Evolutionary conservation across 83 land plant species (phyloP), one percentile per base, ranked within the genome.

Genomic region (Diphasiastrum complanatum): DNA sequence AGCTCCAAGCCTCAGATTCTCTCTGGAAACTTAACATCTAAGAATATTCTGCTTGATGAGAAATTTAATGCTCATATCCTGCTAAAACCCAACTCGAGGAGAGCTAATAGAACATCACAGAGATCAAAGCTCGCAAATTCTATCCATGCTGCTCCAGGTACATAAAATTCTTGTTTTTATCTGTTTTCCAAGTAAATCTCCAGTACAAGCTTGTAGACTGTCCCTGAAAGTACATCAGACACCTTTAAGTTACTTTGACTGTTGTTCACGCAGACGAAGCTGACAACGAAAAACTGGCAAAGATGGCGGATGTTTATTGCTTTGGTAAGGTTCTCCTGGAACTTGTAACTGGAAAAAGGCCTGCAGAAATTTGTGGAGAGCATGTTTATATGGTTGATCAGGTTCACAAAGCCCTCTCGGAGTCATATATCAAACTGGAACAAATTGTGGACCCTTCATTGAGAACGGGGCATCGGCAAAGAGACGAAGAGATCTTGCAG

Each of bases 251-350:
- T 51, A 11, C 22, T 20, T 40, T 32, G 14, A 16, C 2, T 29
- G 14, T 31, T 11, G n/a, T 46, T 24, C 1, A 19, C 22, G 24
- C 66, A 72, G 79, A 75, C 51, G 36, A 27, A 8, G 40, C 25
- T 53, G 66, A 62, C 18, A 29, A 25, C 10, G 63, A 67, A 34
- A 71, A 33, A 19, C 20, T 69, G 1, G 65, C 74, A 0, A 69
- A 80, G 51, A 73, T 65, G 66, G 45, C 68, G 33, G 74, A 80
- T 18, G 47, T 80, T 20, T 80, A 77, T 25, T 65, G 64, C 32
- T 76, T 65, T 20, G 83, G 83, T 0, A 50, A 76, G 45, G 25
- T 76, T 5, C 63, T 80, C 26, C 59, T 80, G 11, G 71, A 73
- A 49, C 23, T 80, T 1, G 43, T 80, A 34, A 80, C 77, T 24